These are phyloP conservation scores for Melanomma pulvis-pyrius DNA, from an alignment of 495 filamentous ascomycete species.

Conservation along the genomic window DNA sequence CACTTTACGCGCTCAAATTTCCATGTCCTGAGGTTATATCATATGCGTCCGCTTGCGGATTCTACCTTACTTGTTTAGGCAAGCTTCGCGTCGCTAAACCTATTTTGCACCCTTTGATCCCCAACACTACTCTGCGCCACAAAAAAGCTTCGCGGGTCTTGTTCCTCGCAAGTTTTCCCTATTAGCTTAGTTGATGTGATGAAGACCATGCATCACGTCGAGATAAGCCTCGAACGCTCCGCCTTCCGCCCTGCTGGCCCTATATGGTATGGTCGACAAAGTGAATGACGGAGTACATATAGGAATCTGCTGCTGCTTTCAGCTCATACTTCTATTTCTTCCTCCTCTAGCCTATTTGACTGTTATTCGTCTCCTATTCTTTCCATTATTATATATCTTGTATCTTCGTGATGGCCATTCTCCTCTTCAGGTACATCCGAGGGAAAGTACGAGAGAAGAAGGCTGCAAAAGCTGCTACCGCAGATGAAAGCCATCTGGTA, in stretches of 20 bases:
- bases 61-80: too few relatives aligned
- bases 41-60: too few relatives aligned
- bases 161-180: background rate
- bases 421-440: constrained; percentile 31
- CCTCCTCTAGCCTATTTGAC: background rate
- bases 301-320: background rate
- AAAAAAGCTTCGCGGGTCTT: background rate
- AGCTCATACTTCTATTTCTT: background rate
- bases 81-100: too few relatives aligned
- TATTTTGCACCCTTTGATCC: too few relatives aligned
- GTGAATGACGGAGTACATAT: background rate
- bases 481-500: constrained; percentile 15
- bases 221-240: background rate
- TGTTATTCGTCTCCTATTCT: background rate
- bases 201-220: background rate
- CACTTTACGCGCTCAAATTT: too few relatives aligned
- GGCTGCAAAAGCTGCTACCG: background rate
- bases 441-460: constrained; percentile 10
- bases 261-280: constrained; percentile 1
- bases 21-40: too few relatives aligned
- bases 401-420: constrained; percentile 19
- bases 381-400: background rate
- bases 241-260: constrained; percentile 7
- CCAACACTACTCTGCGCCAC: too few relatives aligned
- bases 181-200: background rate